Percentiles rank a stretch among this genome's conserved stretches.
phyloP scores from a whole-genome alignment of 2,329 filamentous ascomycete species.

The Colletotrichum eleusines region DNA sequence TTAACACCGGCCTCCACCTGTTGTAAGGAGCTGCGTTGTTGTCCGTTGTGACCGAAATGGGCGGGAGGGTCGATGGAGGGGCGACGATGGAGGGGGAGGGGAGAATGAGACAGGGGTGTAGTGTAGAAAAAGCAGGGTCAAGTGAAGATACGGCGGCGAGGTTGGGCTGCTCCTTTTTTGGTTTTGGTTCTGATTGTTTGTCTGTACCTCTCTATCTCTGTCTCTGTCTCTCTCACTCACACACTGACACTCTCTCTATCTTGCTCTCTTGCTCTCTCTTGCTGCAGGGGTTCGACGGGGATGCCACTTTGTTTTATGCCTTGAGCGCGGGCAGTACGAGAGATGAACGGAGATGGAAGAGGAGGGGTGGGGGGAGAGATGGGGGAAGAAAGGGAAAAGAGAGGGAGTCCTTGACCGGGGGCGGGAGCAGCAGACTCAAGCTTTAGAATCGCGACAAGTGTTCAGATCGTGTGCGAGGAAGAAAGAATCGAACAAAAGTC shows the following conservation, averaged over 20 bases:
- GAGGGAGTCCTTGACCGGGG: background rate
- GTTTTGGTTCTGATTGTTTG: no score
- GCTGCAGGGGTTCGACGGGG: conserved; percentile 33
- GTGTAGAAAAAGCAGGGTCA: conserved; percentile 30
- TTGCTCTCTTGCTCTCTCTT: no score
- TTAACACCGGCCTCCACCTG: background rate
- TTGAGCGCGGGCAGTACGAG: background rate
- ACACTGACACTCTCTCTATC: no score
- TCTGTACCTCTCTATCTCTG: no score
- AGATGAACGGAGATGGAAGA: background rate
- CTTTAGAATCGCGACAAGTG: background rate
- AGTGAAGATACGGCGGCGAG: conserved; percentile 32
- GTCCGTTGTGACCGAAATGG: conserved; percentile 15
- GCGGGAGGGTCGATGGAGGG: conserved; percentile 31
- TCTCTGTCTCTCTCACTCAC: no score
- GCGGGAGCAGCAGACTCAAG: background rate
- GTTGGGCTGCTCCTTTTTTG: conserved; percentile 15
- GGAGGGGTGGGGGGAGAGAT: background rate
- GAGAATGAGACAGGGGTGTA: conserved; percentile 17
- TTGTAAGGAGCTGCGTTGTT: background rate
- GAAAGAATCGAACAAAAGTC: background rate
- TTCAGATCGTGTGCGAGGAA: conserved; percentile 1
- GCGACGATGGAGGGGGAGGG: conserved; percentile 23
- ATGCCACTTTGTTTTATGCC: conserved; percentile 2
- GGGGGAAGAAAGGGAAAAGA: background rate